A percentile compares a stretch with the other conserved stretches of the same genome.
These are phyloP conservation scores for Russula virescens DNA, from an alignment of 768 basidiomycete species.

Conservation along the genomic window DNA sequence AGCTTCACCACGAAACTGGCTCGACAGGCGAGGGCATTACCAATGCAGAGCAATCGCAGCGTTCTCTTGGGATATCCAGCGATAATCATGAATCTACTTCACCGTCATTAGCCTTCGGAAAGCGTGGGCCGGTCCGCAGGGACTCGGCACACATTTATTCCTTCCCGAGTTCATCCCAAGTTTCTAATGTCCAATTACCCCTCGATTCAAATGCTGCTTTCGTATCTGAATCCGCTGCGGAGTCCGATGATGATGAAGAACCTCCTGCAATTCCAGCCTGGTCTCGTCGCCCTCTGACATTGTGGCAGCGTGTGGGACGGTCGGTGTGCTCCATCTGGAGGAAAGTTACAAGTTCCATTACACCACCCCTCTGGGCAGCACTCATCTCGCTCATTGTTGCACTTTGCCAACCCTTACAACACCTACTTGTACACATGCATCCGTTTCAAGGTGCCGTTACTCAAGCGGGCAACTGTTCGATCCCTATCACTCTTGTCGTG, in stretches of 20 bases:
- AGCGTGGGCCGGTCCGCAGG: neutral
- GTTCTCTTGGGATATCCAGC: neutral
- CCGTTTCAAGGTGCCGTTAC: conserved; percentile 65
- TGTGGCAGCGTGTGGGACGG: conserved; percentile 28
- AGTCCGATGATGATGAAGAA: conserved; percentile 27
- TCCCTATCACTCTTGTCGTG: conserved; percentile 86
- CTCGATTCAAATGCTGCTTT: conserved; percentile 11
- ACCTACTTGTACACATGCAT: conserved; percentile 53
- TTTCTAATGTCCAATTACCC: conserved; percentile 6
- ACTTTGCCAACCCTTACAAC: conserved; percentile 68
- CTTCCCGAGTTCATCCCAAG: conserved; percentile 53
- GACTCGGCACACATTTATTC: conserved; percentile 46
- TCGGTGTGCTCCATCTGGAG: conserved; percentile 32
- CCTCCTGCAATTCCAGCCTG: conserved; percentile 18
- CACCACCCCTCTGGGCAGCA: conserved; percentile 81
- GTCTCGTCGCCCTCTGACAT: conserved; percentile 28
- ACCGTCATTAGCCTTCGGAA: neutral
- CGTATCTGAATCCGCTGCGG: conserved; percentile 22
- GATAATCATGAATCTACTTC: neutral
- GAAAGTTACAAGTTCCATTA: conserved; percentile 70
- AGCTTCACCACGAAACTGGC: conserved; percentile 3
- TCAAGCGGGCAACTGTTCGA: conserved; percentile 67
- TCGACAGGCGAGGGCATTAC: neutral
- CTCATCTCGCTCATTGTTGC: conserved; percentile 71
- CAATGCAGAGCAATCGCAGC: neutral